A percentile compares a stretch with the other conserved stretches of the same genome.
Evolutionary conservation across 208 protist genomes (phyloP).

Genomic region (Leishmania major): DNA sequence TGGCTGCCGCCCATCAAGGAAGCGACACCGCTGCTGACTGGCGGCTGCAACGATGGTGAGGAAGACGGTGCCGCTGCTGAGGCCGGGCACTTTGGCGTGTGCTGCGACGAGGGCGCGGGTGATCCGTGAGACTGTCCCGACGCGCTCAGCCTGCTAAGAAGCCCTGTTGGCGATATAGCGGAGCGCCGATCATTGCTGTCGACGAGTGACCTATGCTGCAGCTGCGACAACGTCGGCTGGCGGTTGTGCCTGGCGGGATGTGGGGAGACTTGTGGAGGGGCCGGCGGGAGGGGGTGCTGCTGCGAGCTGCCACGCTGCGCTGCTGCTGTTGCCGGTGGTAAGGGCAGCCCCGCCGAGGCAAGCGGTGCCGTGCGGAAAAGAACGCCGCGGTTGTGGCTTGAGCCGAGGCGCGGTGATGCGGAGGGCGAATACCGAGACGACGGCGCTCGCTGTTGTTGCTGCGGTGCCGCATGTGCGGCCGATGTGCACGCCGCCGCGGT

Average conservation of each 20-base stretch:
- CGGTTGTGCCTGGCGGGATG: neutral
- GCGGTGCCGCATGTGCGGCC: neutral
- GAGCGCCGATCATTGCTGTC: neutral
- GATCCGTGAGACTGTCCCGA: neutral
- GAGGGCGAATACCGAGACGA: neutral
- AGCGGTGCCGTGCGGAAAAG: slow-evolving; percentile 10
- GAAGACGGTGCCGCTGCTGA: neutral
- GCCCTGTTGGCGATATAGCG: neutral
- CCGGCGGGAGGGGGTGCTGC: neutral
- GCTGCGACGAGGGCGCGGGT: neutral
- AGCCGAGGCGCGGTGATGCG: neutral
- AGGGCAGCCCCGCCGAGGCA: neutral
- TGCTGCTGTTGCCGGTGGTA: slow-evolving; percentile 5
- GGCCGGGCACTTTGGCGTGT: neutral
- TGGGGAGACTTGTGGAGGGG: neutral
- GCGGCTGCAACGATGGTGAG: neutral
- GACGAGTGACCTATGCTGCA: neutral
- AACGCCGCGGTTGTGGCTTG: slow-evolving; percentile 15
- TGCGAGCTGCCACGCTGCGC: slow-evolving; percentile 14
- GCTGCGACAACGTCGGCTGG: neutral
- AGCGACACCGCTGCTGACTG: neutral
- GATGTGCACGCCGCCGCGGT: neutral
- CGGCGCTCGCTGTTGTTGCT: neutral
- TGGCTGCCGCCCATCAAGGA: neutral
- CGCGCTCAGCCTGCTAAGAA: neutral